Percentiles rank a stretch among this genome's conserved stretches.
These are phyloP conservation scores for Chenopodium album DNA, from an alignment of 148 eudicot species.

Conservation along the genomic window DNA sequence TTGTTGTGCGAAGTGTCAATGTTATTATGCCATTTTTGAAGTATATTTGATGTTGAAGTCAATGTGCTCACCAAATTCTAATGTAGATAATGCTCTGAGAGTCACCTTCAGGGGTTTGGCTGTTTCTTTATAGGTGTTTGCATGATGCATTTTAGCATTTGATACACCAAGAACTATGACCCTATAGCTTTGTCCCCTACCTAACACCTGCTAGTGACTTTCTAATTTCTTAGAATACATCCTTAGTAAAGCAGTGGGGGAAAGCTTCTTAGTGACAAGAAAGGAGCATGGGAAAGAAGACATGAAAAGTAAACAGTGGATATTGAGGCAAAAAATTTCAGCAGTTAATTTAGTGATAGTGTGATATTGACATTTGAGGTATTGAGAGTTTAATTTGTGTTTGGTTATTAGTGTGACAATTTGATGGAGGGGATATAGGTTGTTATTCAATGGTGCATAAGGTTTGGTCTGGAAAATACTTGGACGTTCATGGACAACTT, in stretches of 20 bases:
- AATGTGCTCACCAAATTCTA: background rate
- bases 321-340: background rate
- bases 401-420: background rate
- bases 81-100: background rate
- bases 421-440: background rate
- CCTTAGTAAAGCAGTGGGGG: background rate
- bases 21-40: background rate
- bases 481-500: background rate
- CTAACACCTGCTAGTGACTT: background rate
- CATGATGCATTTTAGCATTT: background rate
- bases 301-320: background rate
- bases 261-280: background rate
- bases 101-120: background rate
- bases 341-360: background rate
- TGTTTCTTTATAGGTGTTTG: background rate
- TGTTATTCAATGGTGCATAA: background rate
- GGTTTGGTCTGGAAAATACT: background rate
- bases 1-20: background rate
- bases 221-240: background rate
- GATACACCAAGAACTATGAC: background rate
- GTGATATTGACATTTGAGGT: background rate
- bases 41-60: background rate
- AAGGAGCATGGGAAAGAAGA: background rate
- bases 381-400: background rate
- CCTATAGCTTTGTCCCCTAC: background rate